A percentile compares a stretch with the other conserved stretches of the same genome.
phyloP scores from a whole-genome alignment of 2,329 filamentous ascomycete genomes.

The Bipolaris zeicola region DNA sequence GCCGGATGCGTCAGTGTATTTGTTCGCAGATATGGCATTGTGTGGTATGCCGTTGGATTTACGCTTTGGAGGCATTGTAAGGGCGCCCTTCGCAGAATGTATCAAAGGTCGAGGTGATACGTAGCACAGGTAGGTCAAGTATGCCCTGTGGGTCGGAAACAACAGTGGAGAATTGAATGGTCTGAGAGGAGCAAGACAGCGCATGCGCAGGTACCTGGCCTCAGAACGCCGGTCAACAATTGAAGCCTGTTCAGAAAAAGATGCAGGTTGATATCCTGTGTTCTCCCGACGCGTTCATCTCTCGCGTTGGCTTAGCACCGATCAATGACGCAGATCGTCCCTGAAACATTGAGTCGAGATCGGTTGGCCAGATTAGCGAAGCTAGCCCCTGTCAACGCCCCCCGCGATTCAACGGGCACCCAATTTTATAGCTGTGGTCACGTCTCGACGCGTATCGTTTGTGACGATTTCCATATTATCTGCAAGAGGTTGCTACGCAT shows the following conservation, averaged over 20 bases:
- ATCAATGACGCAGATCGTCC: conserved; percentile 40
- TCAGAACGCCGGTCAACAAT: neutral
- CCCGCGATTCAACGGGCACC: neutral
- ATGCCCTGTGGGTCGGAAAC: neutral
- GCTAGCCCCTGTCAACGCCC: conserved; percentile 9
- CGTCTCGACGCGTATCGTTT: neutral
- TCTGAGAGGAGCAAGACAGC: neutral
- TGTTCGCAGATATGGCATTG: conserved; percentile 35
- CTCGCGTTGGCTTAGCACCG: conserved; percentile 23
- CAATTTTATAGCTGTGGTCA: neutral
- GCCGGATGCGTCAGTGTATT: conserved; percentile 44
- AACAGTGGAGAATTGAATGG: neutral
- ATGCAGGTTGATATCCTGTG: neutral
- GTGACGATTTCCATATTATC: neutral
- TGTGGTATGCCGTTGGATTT: conserved; percentile 36
- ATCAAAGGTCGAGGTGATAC: too few species aligned
- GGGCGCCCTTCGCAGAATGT: neutral
- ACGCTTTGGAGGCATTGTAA: conserved; percentile 28
- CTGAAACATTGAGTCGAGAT: conserved; percentile 31
- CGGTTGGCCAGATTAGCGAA: conserved; percentile 31
- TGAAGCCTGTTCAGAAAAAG: neutral
- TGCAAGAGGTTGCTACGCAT: neutral
- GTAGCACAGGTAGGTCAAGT: neutral
- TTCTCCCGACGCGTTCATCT: conserved; percentile 17
- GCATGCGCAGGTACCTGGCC: neutral